Conservation (phyloP, 2,329 filamentous ascomycete species). For the Lachnellula occidentalis region DNA sequence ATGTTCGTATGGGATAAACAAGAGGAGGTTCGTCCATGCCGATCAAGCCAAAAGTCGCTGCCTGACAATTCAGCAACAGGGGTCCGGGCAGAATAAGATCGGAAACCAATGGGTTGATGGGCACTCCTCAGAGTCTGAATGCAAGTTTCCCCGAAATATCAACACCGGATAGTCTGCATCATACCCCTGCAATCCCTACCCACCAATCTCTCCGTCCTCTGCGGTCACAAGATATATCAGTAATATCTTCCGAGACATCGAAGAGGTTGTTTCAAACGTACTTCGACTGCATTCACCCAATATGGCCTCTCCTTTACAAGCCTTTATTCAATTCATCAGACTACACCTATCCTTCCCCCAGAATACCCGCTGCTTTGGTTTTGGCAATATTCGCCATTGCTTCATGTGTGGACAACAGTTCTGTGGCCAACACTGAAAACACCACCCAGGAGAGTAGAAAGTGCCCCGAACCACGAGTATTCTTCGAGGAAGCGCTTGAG, state of each 20-base stretch:
- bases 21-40: slow-evolving; percentile 22
- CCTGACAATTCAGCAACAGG: neutral
- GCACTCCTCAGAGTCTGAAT: neutral
- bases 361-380: slow-evolving; percentile 22
- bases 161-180: neutral
- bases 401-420: slow-evolving; percentile 21
- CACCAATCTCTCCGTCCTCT: neutral
- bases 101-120: neutral
- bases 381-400: slow-evolving; percentile 27
- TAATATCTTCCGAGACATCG: slow-evolving; percentile 19
- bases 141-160: neutral
- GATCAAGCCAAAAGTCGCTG: neutral
- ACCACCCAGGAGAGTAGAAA: neutral
- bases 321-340: slow-evolving; percentile 26
- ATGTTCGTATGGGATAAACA: slow-evolving; percentile 27
- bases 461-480: slow-evolving; percentile 18
- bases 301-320: slow-evolving; percentile 31
- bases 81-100: neutral
- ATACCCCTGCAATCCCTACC: neutral
- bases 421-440: slow-evolving; percentile 4
- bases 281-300: slow-evolving; percentile 29
- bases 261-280: slow-evolving; percentile 27
- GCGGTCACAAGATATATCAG: neutral
- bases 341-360: slow-evolving; percentile 20
- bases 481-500: slow-evolving; percentile 23